Evolutionary conservation across 2,329 filamentous ascomycete genomes (phyloP).

Genomic region (Trichocomaceae sp.): DNA sequence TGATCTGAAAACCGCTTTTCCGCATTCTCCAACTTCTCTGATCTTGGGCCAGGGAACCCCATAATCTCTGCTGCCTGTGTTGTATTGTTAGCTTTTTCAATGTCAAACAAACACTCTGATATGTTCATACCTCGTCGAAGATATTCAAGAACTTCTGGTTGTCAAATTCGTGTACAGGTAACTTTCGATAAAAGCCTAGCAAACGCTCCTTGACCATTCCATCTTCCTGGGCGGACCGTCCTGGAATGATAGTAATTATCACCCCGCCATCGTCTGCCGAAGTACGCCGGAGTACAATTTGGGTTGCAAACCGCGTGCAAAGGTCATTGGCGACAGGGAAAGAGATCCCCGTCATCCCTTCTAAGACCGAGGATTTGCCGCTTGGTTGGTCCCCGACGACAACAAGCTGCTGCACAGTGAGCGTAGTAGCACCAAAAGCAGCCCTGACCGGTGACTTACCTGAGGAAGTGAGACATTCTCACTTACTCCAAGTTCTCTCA

Average conservation of each 20-base stretch:
- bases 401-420: no score
- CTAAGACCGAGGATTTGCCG: slow-evolving; percentile 28
- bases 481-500: slow-evolving; percentile 17
- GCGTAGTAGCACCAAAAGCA: no score
- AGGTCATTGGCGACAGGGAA: slow-evolving; percentile 25
- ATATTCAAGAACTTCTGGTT: slow-evolving; percentile 17
- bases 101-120: not conserved
- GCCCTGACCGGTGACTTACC: no score
- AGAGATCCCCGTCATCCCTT: slow-evolving; percentile 25
- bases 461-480: slow-evolving; percentile 26
- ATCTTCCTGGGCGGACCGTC: slow-evolving; percentile 15
- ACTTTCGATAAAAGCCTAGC: slow-evolving; percentile 14
- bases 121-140: slow-evolving; percentile 19
- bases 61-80: slow-evolving; percentile 22
- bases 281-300: slow-evolving; percentile 25
- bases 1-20: slow-evolving; percentile 35
- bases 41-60: slow-evolving; percentile 20
- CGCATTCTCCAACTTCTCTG: slow-evolving; percentile 13
- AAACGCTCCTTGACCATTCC: slow-evolving; percentile 15
- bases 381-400: slow-evolving; percentile 31
- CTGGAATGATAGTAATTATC: slow-evolving; percentile 30
- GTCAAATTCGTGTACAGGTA: slow-evolving; percentile 16
- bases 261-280: slow-evolving; percentile 13
- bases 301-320: slow-evolving; percentile 28
- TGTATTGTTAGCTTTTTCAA: not conserved